These are phyloP conservation scores for sweet orange (Citrus sinensis) DNA, from an alignment of 345 rosid genomes.

Conservation along the genomic window DVS_A1.0 CM039162.1:30944001-30944500, in stretches of 20 bases:
- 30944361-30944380: background rate
- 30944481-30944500: background rate
- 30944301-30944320: background rate
- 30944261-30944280: slow-evolving; percentile 74
- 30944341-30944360: background rate
- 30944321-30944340: background rate
- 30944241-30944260: slow-evolving; percentile 64
- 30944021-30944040: slow-evolving; percentile 99
- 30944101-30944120: background rate
- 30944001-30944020: slow-evolving; percentile 98
- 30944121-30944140: too few relatives aligned
- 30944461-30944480: background rate
- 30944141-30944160: too few relatives aligned
- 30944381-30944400: background rate
- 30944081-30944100: background rate
- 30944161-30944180: too few relatives aligned
- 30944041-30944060: slow-evolving; percentile 77
- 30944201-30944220: slow-evolving; percentile 50
- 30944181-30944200: background rate
- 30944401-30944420: background rate
- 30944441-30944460: background rate
- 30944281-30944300: slow-evolving; percentile 47
- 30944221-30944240: slow-evolving; percentile 76
- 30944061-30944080: slow-evolving; percentile 73
- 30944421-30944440: background rate